phyloP scores from a whole-genome alignment of 2,329 filamentous ascomycete species.

The Fusarium temperatum region DNA sequence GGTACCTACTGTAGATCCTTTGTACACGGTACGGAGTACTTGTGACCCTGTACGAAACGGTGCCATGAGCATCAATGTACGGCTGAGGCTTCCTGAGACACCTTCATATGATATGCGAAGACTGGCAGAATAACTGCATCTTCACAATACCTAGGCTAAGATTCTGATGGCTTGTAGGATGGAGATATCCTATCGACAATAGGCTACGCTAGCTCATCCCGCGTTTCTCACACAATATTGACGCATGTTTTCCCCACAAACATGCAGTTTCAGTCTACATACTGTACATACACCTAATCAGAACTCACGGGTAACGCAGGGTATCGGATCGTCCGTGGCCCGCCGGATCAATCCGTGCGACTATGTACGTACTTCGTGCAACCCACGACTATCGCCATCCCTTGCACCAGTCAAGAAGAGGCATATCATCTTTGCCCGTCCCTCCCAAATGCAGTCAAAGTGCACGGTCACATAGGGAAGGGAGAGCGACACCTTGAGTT shows the following conservation, averaged over 20 bases:
- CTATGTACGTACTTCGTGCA: not conserved
- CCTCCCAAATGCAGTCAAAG: not conserved
- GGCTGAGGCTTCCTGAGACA: not conserved
- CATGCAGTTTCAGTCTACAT: not conserved
- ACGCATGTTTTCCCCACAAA: not conserved
- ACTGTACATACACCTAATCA: not conserved
- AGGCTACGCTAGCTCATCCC: not conserved
- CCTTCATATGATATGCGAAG: not conserved
- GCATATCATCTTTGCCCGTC: not conserved
- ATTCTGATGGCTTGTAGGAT: not conserved
- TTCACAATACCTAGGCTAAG: not conserved
- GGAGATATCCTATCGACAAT: not conserved
- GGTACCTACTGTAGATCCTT: not conserved
- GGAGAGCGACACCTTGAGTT: not conserved
- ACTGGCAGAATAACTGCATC: not conserved
- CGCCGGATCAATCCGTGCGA: conserved; percentile 26
- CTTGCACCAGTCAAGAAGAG: not conserved
- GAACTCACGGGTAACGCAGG: conserved; percentile 3
- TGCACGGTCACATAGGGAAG: not conserved
- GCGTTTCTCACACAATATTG: not conserved
- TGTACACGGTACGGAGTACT: not conserved
- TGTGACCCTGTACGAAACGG: not conserved
- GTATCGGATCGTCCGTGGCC: conserved; percentile 19
- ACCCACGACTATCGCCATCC: conserved; percentile 10
- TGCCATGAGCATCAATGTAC: not conserved